Conservation (phyloP, 2,329 filamentous ascomycete genomes). For the Rutstroemia sp. region DNA sequence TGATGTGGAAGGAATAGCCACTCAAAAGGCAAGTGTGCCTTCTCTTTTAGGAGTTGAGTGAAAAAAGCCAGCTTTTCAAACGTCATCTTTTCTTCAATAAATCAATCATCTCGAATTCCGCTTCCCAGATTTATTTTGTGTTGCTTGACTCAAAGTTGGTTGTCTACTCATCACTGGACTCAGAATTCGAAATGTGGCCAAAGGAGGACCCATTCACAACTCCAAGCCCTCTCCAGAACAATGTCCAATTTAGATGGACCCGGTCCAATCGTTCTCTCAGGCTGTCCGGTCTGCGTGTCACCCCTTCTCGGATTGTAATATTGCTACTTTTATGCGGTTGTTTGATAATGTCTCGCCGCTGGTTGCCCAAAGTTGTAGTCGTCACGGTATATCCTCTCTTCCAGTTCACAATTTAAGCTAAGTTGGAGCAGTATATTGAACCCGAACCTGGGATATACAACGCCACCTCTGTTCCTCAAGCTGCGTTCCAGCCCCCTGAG, state of each 20-base stretch:
- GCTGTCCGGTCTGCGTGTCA: slow-evolving; percentile 15
- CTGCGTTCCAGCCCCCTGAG: slow-evolving; percentile 18
- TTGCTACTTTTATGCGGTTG: slow-evolving; percentile 10
- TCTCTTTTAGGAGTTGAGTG: no score
- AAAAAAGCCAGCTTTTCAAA: no score
- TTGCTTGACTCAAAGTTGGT: neutral
- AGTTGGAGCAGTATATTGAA: no score
- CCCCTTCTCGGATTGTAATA: slow-evolving; percentile 11
- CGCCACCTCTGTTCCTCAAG: slow-evolving; percentile 5
- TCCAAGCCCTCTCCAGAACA: slow-evolving; percentile 5
- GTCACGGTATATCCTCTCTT: no score
- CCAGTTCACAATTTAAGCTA: no score
- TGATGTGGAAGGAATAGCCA: no score
- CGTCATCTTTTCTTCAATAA: no score
- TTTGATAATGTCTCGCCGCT: slow-evolving; percentile 8
- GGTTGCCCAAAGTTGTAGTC: neutral
- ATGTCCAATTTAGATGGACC: slow-evolving; percentile 16
- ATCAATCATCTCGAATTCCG: neutral
- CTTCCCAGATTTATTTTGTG: neutral
- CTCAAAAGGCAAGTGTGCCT: no score
- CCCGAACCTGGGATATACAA: slow-evolving; percentile 1
- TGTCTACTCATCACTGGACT: neutral
- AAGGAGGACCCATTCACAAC: slow-evolving; percentile 23
- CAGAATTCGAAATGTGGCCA: slow-evolving; percentile 15
- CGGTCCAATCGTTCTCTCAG: slow-evolving; percentile 14